Percentiles rank a stretch among this genome's conserved stretches.
Evolutionary conservation across 208 protist species (phyloP).

Genomic region (Leishmania tropica): DNA sequence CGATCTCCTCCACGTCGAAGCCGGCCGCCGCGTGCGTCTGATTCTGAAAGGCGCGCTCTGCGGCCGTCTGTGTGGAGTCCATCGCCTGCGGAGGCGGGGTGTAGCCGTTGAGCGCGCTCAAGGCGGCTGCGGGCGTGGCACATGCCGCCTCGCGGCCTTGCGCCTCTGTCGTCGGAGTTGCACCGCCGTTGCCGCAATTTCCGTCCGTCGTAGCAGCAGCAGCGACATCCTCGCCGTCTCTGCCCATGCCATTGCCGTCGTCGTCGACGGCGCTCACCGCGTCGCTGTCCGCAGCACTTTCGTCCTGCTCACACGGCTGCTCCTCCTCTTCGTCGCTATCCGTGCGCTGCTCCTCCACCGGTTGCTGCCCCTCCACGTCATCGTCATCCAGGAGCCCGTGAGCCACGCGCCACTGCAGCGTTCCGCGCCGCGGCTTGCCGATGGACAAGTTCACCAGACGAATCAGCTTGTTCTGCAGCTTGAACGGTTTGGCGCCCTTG

Average conservation of each 20-base stretch:
- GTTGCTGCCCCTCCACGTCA: not conserved
- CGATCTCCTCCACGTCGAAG: slow-evolving; percentile 32
- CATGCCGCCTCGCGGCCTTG: not conserved
- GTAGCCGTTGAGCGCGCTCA: not conserved
- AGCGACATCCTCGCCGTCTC: slow-evolving; percentile 3
- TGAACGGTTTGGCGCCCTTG: slow-evolving; percentile 80
- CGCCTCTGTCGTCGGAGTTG: not conserved
- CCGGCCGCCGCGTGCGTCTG: slow-evolving; percentile 37
- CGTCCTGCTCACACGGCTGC: not conserved
- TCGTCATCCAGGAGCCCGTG: slow-evolving; percentile 22
- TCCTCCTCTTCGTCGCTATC: slow-evolving; percentile 1
- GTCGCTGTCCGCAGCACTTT: slow-evolving; percentile 1
- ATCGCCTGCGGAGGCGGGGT: slow-evolving; percentile 3
- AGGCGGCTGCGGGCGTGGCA: not conserved
- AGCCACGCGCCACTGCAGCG: slow-evolving; percentile 25
- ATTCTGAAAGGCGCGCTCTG: slow-evolving; percentile 24
- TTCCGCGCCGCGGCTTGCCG: slow-evolving; percentile 53
- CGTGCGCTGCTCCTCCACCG: slow-evolving; percentile 9
- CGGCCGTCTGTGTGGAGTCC: slow-evolving; percentile 14
- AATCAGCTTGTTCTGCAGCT: slow-evolving; percentile 86
- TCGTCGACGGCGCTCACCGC: not conserved
- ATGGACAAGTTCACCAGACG: slow-evolving; percentile 85
- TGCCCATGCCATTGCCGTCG: not conserved
- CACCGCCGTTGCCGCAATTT: not conserved
- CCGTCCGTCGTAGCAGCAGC: not conserved